Evolutionary conservation across 345 rosid species (phyloP), one percentile per base, ranked within the genome.

Genomic region (Balakata baccata): DNA sequence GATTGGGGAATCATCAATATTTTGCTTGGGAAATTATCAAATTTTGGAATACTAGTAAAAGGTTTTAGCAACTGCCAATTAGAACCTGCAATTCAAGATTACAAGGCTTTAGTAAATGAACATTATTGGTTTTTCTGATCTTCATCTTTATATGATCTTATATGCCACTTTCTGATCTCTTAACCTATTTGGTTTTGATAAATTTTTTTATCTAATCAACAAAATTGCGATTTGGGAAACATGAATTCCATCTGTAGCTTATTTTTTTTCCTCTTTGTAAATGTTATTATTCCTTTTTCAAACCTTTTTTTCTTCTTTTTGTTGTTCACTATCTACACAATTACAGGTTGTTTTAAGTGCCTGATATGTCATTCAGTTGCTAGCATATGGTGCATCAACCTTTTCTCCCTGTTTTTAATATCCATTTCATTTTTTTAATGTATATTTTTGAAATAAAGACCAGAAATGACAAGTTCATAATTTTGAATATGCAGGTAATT

Each of bases 401-500:
- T 29, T 66, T 54, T 16, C 4, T 51, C 51, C 68, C 29, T 43
- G 12, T 23, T 10, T 29, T 29, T 39, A 6, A 65, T 52, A 61
- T 66, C 66, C 4, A 0, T 71, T 74, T 61, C 38, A 38, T 77
- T 61, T 71, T 25, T 46, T 5, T 61, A 39, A 20, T 73, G 49
- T 46, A 69, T 69, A 12, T 49, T 16, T 46, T 66, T 4, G 16
- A 5, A 29, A 37, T 17, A 29, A 65, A 58, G 18, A 38, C 37
- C 64, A 62, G 7, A 20, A 64, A 22, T 68, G 23, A 74, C 49
- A 58, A 68, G 67, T 38, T 49, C n/a, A 16, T 72, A 18, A 77
- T 69, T 38, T 46, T 77, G 39, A 63, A 68, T 78, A 29, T 2
- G 78, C 87, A 89, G 97, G 80, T 89, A 72, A 92, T 92, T 64